Base-by-base conservation (phyloP, 768 basidiomycete genomes). In the Mycena galopus region DNA sequence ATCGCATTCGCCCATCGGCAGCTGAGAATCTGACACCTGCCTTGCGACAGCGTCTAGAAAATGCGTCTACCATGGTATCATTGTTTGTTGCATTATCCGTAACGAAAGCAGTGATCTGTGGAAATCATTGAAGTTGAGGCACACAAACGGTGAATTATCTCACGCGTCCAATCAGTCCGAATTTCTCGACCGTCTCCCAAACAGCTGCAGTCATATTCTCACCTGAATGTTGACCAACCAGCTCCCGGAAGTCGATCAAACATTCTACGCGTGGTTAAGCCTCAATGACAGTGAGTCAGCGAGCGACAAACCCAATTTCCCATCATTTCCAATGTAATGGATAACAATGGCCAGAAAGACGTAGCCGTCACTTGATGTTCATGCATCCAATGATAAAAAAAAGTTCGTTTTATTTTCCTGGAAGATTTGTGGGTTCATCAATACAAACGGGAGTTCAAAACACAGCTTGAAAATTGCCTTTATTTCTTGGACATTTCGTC, bases 311-410 rank as follows among this genome's bases (percentile, higher is more conserved):
- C 80, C 77, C 19, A 77, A 66, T 37, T 78, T 59, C 7, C 80
- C 78, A 8, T 78, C 57, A 27, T 79, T 79, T 0, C 47, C 78
- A 8, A 80, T 71, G 42, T 78, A 82, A 53, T 81, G 80, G 17
- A 77, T 77, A 33, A 82, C 71, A 61, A 82, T 78, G 3, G 78
- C 79, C 7, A 81, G 23, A 62, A 81, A 82, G 1, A 78, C 81
- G 73, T 78, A 77, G 17, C 77, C 62, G 66, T 82, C 82, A 57
- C 72, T 77, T 3, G 81, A 81, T 0, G 81, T 81, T 81, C 81
- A 82, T 29, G 77, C 73, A 56, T 81, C 78, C 14, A 81, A 73
- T 0, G 79, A 82, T 4, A 82, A 17, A 3, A 32, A 19, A 17
- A 67, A 67, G 55, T 67, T 56, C 14, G 73, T 56, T 21, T 32